These are phyloP conservation scores for Pseudohalonectria lignicola DNA, from an alignment of 2,329 filamentous ascomycete species.

Conservation along the genomic window DNA sequence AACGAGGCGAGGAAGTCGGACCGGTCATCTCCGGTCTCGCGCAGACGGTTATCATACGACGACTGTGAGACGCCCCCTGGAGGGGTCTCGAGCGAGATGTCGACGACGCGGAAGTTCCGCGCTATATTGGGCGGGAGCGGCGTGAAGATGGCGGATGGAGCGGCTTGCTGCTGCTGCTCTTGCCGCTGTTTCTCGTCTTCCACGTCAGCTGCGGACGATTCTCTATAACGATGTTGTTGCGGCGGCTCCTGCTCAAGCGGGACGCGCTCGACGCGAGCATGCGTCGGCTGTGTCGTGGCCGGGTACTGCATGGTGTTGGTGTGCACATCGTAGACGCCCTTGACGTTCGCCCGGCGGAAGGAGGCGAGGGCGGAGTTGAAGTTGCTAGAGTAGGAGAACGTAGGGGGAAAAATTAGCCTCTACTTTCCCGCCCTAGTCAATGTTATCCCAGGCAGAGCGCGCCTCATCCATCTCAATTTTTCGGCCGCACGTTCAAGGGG, in stretches of 20 bases:
- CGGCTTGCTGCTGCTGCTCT: slow-evolving; percentile 10
- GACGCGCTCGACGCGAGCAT: slow-evolving; percentile 70
- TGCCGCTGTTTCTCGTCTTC: background rate
- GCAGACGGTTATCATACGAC: slow-evolving; percentile 29
- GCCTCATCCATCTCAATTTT: too few relatives aligned
- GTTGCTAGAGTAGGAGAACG: slow-evolving; percentile 38
- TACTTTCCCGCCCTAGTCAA: too few relatives aligned
- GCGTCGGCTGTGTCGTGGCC: slow-evolving; percentile 78
- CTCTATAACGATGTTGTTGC: too few relatives aligned
- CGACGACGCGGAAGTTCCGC: slow-evolving; percentile 46
- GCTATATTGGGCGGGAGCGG: slow-evolving; percentile 35
- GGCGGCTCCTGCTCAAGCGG: slow-evolving; percentile 21
- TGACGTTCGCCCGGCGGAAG: slow-evolving; percentile 55
- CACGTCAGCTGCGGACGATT: background rate
- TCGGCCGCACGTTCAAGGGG: background rate
- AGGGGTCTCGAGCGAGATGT: slow-evolving; percentile 42
- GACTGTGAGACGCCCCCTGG: slow-evolving; percentile 31
- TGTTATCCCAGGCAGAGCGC: too few relatives aligned
- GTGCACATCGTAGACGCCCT: slow-evolving; percentile 84
- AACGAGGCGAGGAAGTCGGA: slow-evolving; percentile 39
- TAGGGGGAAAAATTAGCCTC: slow-evolving; percentile 6
- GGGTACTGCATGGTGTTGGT: slow-evolving; percentile 89
- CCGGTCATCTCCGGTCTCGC: slow-evolving; percentile 12
- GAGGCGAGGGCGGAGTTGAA: slow-evolving; percentile 71
- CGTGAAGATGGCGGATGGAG: slow-evolving; percentile 27